Conservation (phyloP, 2,329 filamentous ascomycete genomes). For the Hypoxylon rubiginosum region DNA sequence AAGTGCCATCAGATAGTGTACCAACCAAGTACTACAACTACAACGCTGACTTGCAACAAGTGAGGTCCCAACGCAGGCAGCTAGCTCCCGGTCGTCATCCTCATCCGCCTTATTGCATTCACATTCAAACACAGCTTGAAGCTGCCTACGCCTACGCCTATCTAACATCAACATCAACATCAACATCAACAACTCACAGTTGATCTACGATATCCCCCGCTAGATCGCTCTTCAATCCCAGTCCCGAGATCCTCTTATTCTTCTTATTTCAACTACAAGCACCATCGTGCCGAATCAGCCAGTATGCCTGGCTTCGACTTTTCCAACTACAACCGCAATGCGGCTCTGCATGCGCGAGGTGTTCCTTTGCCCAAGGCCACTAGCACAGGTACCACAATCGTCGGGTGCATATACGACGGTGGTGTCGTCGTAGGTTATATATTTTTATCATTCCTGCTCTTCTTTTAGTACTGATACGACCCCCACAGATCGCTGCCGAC, state of each 20-base stretch:
- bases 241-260: background rate
- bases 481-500: constrained; percentile 88
- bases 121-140: constrained; percentile 4
- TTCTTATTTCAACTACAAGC: background rate
- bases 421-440: constrained; percentile 84
- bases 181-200: constrained; percentile 4
- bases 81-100: constrained; percentile 50
- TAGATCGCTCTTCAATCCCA: constrained; percentile 4
- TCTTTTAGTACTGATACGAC: constrained; percentile 30
- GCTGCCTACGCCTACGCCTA: no score
- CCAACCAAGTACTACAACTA: background rate
- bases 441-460: no score
- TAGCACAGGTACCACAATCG: constrained; percentile 98
- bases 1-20: background rate
- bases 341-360: constrained; percentile 92
- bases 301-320: constrained; percentile 98
- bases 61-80: constrained; percentile 43
- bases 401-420: constrained; percentile 95
- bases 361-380: constrained; percentile 97
- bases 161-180: background rate
- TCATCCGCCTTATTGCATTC: constrained; percentile 39
- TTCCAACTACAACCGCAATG: constrained; percentile 99
- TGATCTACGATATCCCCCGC: background rate
- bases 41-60: background rate
- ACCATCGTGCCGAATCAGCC: constrained; percentile 42